Evolutionary conservation across 371 early-diverging fungal genomes (phyloP).

Genomic region (Dichotomocladium elegans): DNA sequence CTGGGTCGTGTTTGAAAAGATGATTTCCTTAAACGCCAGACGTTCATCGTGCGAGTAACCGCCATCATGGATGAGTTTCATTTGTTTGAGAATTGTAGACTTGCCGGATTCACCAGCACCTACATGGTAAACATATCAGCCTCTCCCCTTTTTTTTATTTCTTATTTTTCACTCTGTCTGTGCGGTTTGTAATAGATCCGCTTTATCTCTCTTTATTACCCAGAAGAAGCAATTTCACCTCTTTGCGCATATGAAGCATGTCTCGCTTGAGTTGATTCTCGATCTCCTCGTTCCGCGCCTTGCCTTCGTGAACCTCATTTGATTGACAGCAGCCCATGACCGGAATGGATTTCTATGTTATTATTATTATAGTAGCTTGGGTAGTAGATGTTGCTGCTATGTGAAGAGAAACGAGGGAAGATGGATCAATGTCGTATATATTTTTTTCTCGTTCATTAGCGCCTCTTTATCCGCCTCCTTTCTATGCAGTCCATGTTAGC

Average conservation of each 20-base stretch:
- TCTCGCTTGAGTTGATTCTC: slow-evolving; percentile 86
- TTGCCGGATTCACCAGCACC: slow-evolving; percentile 98
- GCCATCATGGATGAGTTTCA: slow-evolving; percentile 94
- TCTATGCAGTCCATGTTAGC: no score
- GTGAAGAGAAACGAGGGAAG: background rate
- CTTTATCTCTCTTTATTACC: slow-evolving; percentile 48
- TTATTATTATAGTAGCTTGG: background rate
- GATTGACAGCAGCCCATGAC: slow-evolving; percentile 90
- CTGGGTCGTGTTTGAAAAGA: slow-evolving; percentile 90
- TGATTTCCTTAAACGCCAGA: slow-evolving; percentile 89
- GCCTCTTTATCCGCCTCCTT: no score
- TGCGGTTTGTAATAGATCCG: no score
- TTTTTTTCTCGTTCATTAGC: no score
- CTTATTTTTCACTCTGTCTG: slow-evolving; percentile 20
- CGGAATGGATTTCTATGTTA: background rate
- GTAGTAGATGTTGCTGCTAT: slow-evolving; percentile 1
- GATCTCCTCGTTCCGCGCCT: slow-evolving; percentile 82
- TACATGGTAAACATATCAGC: slow-evolving; percentile 20
- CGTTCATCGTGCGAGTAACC: slow-evolving; percentile 87
- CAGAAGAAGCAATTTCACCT: slow-evolving; percentile 93
- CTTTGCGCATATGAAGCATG: slow-evolving; percentile 72
- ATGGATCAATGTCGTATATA: background rate
- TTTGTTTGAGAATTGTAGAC: slow-evolving; percentile 95
- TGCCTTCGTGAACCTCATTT: slow-evolving; percentile 78
- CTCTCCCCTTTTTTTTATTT: no score